These are phyloP conservation scores for Phoma sp. DNA, from an alignment of 2,329 filamentous ascomycete species.

Conservation along the genomic window DNA sequence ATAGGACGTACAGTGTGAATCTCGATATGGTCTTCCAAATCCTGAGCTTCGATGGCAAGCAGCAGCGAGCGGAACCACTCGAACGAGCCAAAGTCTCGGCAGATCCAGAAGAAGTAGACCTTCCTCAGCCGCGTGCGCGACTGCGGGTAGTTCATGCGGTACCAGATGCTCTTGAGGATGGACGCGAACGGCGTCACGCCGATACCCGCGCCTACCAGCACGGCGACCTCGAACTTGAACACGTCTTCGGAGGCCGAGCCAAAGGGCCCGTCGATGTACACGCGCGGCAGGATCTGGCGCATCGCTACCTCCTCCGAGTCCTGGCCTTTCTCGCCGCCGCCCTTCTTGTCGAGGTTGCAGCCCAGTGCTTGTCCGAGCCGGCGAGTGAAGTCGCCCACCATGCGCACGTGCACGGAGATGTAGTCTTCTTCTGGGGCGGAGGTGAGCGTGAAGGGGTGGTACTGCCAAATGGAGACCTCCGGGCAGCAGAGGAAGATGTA, in stretches of 20 bases:
- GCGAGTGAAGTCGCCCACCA: constrained; percentile 81
- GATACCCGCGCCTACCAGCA: constrained; percentile 59
- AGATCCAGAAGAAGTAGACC: constrained; percentile 94
- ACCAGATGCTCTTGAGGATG: constrained; percentile 84
- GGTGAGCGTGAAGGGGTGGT: constrained; percentile 85
- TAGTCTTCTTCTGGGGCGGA: constrained; percentile 90
- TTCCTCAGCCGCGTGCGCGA: constrained; percentile 80
- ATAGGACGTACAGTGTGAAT: constrained; percentile 69
- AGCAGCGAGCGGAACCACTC: constrained; percentile 89
- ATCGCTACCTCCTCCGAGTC: constrained; percentile 71
- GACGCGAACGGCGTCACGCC: constrained; percentile 60
- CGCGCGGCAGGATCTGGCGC: constrained; percentile 74
- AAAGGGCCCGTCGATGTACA: constrained; percentile 85
- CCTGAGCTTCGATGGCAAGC: constrained; percentile 84
- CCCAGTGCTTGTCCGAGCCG: constrained; percentile 72
- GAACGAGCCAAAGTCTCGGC: constrained; percentile 84
- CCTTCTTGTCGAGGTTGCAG: constrained; percentile 71
- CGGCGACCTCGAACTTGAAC: constrained; percentile 68
- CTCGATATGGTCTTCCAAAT: constrained; percentile 82
- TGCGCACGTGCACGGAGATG: constrained; percentile 83
- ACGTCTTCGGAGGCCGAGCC: constrained; percentile 87
- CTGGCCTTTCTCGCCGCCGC: constrained; percentile 52
- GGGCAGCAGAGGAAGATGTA: constrained; percentile 91
- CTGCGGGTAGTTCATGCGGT: constrained; percentile 86
- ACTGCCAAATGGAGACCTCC: constrained; percentile 85